Evolutionary conservation across 495 filamentous ascomycete genomes (phyloP), one percentile per base, ranked within the genome.

Genomic region (Pseudevernia furfuracea): DNA sequence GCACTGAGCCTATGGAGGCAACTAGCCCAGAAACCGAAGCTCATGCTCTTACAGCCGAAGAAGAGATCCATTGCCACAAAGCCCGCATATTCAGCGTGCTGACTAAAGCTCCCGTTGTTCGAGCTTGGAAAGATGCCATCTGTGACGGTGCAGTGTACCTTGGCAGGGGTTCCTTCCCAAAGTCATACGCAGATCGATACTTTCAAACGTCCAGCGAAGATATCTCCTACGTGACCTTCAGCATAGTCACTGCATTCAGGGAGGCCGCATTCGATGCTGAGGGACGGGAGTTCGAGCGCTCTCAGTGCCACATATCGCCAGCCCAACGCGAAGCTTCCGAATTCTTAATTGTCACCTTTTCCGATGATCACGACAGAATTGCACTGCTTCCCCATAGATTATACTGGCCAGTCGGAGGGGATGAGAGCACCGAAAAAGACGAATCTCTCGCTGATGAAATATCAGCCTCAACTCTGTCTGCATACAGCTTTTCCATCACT

Each of bases 311-410:
- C 14, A 19, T 53, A 30, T 30, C 28, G 28, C 49, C 28, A 10
- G 49, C 49, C 6, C 49, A 53, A 53, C 49, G 49, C 28, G 49
- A 53, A 32, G 49, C 49, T 32, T 53, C 49, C 28, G 49, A 53
- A 7, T 53, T 53, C 28, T 32, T 53, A 28, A 53, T 53, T 53
- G 49, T 53, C 14, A 53, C 49, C 25, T 53, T 53, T 32, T 53
- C 49, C 15, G 5, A 53, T 12, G 28, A 53, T 19, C 28, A 32
- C 19, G 15, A 53, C 3, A 15, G 0, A 19, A 5, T 53, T 7
- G 49, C 49, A 53, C 28, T 53, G 14, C 49, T 32, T 30, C 49
- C 49, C 4, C 49, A 32, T 3, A 53, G 49, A 19, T 6, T 32
- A 53, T 53, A 53, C 15, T 53, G 49, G 49, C 23, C 14, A 32